Evolutionary conservation across 495 filamentous ascomycete species (phyloP).

Genomic region (Aspergillus coremiiformis): DNA sequence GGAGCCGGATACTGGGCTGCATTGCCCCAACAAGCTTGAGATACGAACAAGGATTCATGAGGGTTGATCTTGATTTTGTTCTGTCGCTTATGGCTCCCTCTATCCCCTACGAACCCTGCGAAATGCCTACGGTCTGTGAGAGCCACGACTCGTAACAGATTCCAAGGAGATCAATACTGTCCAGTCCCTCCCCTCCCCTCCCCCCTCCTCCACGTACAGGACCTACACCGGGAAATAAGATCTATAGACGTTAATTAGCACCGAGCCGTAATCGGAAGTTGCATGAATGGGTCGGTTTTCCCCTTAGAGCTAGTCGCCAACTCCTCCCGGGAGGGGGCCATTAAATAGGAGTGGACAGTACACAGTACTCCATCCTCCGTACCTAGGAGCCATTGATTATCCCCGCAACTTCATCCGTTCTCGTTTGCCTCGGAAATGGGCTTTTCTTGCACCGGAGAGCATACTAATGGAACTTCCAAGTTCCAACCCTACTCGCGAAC

Average conservation of each 20-base stretch:
- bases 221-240: constrained; percentile 2
- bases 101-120: not conserved
- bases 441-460: not conserved
- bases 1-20: not conserved
- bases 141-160: no score
- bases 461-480: not conserved
- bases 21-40: constrained; percentile 3
- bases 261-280: not conserved
- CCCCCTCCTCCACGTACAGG: not conserved
- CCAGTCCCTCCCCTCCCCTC: no score
- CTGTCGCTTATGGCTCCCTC: not conserved
- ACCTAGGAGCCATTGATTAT: not conserved
- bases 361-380: no score
- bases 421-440: not conserved
- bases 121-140: no score
- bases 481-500: not conserved
- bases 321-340: constrained; percentile 1
- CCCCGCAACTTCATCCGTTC: not conserved
- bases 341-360: no score
- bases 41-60: not conserved
- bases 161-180: not conserved
- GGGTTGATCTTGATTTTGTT: not conserved
- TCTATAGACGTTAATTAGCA: not conserved
- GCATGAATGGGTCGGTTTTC: constrained; percentile 2
- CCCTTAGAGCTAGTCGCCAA: not conserved